phyloP scores from a whole-genome alignment of 1,284 basidiomycete genomes.

The Trametes polyzona region DNA sequence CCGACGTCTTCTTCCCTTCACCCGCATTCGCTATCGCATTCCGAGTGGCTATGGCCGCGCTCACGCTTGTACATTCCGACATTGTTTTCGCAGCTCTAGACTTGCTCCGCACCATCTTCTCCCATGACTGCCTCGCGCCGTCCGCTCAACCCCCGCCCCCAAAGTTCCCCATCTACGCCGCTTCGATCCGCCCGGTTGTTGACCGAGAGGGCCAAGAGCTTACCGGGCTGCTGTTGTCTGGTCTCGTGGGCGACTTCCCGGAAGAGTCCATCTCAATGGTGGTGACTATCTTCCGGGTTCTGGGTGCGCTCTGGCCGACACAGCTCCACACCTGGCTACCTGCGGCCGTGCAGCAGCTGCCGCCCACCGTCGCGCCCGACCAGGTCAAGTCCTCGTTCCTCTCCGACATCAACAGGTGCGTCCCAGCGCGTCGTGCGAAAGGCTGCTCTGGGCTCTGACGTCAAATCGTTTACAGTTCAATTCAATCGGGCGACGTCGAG shows the following conservation, averaged over 20 bases:
- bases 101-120: conserved; percentile 74
- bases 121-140: conserved; percentile 67
- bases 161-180: conserved; percentile 67
- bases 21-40: conserved; percentile 78
- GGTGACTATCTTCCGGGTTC: conserved; percentile 76
- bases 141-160: conserved; percentile 51
- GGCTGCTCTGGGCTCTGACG: conserved; percentile 11
- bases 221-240: conserved; percentile 72
- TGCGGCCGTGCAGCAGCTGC: conserved; percentile 72
- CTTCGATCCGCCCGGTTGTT: conserved; percentile 69
- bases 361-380: conserved; percentile 62
- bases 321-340: conserved; percentile 78
- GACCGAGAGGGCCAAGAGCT: conserved; percentile 79
- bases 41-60: conserved; percentile 73
- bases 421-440: background rate
- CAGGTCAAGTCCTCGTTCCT: conserved; percentile 80
- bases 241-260: conserved; percentile 86
- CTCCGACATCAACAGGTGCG: conserved; percentile 69
- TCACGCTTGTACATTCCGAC: conserved; percentile 82
- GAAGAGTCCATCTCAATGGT: conserved; percentile 82
- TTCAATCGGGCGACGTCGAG: conserved; percentile 68
- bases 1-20: conserved; percentile 80
- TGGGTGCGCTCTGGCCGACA: conserved; percentile 68
- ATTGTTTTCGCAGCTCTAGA: conserved; percentile 84
- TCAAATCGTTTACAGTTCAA: conserved; percentile 48